These are phyloP conservation scores for Coemansia sp. DNA, from an alignment of 192 early-diverging fungal species.

Conservation along the genomic window DNA sequence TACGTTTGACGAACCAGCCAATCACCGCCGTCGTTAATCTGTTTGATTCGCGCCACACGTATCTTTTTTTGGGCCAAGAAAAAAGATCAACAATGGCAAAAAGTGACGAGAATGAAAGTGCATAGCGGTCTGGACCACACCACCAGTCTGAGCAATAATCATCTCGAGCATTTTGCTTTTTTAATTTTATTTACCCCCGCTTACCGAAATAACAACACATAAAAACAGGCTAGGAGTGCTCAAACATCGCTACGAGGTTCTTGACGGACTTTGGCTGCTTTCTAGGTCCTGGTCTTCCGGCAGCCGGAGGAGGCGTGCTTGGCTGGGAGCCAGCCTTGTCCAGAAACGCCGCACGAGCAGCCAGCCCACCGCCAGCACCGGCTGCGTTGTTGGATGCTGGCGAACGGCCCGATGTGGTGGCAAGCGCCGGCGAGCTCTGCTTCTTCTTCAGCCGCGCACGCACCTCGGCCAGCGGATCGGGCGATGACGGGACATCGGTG, in stretches of 20 bases:
- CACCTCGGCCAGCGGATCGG: slow-evolving; percentile 37
- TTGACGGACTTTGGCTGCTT: slow-evolving; percentile 38
- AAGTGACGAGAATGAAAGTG: no score
- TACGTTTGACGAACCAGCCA: slow-evolving; percentile 14
- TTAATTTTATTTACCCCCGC: no score
- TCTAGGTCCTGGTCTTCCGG: slow-evolving; percentile 6
- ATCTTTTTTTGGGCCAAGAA: neutral
- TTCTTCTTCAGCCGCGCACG: slow-evolving; percentile 50
- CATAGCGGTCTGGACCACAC: no score
- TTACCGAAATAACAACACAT: neutral
- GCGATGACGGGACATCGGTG: slow-evolving; percentile 20
- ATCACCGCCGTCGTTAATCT: neutral
- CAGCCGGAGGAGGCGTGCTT: neutral
- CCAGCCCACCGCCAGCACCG: neutral
- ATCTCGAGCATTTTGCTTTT: no score
- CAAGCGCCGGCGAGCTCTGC: slow-evolving; percentile 40
- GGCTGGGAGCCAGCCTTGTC: slow-evolving; percentile 9
- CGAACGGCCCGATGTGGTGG: neutral
- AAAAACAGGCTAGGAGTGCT: slow-evolving; percentile 10
- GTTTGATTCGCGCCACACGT: neutral
- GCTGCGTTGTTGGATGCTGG: neutral
- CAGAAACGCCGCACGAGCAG: slow-evolving; percentile 18
- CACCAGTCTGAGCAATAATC: no score
- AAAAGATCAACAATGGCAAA: no score
- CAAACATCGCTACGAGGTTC: slow-evolving; percentile 51